phyloP scores from a whole-genome alignment of 768 basidiomycete genomes.

The Artomyces pyxidatus region DNA sequence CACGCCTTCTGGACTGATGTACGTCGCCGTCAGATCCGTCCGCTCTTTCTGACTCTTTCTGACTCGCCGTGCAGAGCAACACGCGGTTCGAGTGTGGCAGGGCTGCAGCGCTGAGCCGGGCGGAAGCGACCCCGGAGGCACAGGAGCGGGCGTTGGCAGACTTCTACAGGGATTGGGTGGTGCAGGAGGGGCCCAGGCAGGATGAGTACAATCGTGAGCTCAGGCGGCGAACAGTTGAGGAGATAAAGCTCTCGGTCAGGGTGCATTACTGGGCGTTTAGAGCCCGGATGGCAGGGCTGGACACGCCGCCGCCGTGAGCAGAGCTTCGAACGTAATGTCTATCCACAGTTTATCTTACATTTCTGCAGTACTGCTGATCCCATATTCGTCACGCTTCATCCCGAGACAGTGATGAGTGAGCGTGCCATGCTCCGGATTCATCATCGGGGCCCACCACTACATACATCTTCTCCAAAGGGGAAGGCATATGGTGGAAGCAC shows the following conservation, averaged over 20 bases:
- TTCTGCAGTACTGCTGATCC: too few relatives aligned
- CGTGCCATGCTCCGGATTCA: too few relatives aligned
- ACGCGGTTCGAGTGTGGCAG: constrained; percentile 71
- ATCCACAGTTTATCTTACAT: too few relatives aligned
- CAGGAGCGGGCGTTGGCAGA: constrained; percentile 64
- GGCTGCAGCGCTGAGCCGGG: constrained; percentile 44
- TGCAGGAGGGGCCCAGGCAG: constrained; percentile 53
- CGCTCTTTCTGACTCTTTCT: too few relatives aligned
- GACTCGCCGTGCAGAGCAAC: constrained; percentile 50
- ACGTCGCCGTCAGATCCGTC: too few relatives aligned
- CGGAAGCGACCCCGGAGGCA: constrained; percentile 38
- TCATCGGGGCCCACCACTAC: too few relatives aligned
- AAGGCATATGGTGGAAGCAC: too few relatives aligned
- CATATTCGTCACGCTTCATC: too few relatives aligned
- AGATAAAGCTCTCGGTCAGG: constrained; percentile 51
- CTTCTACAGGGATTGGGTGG: constrained; percentile 70
- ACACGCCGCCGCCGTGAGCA: too few relatives aligned
- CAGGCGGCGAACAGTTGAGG: constrained; percentile 51
- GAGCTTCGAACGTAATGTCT: too few relatives aligned
- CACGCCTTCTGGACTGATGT: constrained; percentile 80
- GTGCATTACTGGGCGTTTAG: constrained; percentile 35
- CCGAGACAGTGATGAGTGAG: too few relatives aligned
- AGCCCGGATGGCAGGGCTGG: constrained; percentile 18
- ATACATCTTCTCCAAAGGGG: too few relatives aligned
- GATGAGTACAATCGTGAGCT: constrained; percentile 58